These are phyloP conservation scores for Entomortierella parvispora DNA, from an alignment of 192 early-diverging fungal species.

Conservation along the genomic window DNA sequence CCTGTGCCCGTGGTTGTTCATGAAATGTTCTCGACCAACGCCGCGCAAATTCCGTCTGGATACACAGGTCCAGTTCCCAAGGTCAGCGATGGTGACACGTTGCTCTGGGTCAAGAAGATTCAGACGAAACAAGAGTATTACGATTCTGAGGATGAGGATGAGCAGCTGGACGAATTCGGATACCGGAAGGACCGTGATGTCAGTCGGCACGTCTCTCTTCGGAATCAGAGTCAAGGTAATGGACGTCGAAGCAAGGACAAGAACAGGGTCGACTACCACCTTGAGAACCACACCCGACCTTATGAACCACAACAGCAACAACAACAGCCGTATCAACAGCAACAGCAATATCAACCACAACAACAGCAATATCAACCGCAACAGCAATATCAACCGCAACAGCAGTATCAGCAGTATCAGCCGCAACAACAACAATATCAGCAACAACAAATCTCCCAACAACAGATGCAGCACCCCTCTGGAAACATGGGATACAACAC, in stretches of 20 bases:
- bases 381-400: background rate
- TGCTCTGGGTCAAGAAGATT: conserved; percentile 37
- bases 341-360: no score
- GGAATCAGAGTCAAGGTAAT: background rate
- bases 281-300: background rate
- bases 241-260: background rate
- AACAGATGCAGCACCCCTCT: background rate
- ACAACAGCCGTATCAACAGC: background rate
- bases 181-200: conserved; percentile 36
- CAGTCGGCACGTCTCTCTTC: conserved; percentile 9
- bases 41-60: background rate
- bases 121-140: conserved; percentile 18
- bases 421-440: background rate
- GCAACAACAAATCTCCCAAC: background rate
- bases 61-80: background rate
- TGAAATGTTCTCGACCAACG: background rate
- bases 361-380: conserved; percentile 2
- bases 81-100: background rate
- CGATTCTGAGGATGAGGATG: conserved; percentile 23
- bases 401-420: background rate
- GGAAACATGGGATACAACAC: conserved; percentile 15
- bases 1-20: background rate
- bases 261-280: background rate
- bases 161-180: conserved; percentile 26
- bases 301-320: background rate